Evolutionary conservation across 208 protist species (phyloP).

Genomic region (Leishmania guyanensis): DNA sequence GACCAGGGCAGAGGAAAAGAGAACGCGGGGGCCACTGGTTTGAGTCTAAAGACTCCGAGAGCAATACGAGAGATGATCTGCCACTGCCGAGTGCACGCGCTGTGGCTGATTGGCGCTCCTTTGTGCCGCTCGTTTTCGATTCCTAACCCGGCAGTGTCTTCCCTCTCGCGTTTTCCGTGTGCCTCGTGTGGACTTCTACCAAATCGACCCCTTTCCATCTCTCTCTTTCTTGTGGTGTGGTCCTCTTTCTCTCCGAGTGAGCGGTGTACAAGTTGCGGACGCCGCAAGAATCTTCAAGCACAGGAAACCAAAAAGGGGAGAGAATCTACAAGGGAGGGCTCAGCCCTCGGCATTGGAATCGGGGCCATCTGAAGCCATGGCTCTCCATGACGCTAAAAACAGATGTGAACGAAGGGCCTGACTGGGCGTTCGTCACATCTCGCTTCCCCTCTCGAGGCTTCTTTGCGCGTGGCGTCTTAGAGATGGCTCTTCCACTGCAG

Average conservation of each 20-base stretch:
- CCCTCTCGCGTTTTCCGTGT: not conserved
- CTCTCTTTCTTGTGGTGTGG: not conserved
- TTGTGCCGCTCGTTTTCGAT: not conserved
- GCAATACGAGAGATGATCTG: not conserved
- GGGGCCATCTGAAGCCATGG: too few species aligned
- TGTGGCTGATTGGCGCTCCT: not conserved
- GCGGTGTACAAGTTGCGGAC: not conserved
- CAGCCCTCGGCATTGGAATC: too few species aligned
- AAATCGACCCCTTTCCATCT: not conserved
- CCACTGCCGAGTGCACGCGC: not conserved
- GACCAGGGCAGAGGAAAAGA: not conserved
- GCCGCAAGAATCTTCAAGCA: not conserved
- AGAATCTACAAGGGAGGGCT: not conserved
- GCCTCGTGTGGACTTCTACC: not conserved
- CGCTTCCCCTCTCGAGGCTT: too few species aligned
- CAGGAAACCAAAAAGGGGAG: not conserved
- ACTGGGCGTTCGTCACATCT: too few species aligned
- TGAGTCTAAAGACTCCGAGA: not conserved
- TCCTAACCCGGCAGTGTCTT: not conserved
- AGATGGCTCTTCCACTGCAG: too few species aligned
- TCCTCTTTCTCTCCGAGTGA: constrained; percentile 10
- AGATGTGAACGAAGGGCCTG: too few species aligned
- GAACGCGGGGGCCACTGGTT: not conserved
- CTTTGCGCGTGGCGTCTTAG: too few species aligned
- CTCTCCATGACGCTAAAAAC: too few species aligned